These are phyloP conservation scores for Clonostachys chloroleuca DNA, from an alignment of 2,329 filamentous ascomycete genomes.

Conservation along the genomic window DNA sequence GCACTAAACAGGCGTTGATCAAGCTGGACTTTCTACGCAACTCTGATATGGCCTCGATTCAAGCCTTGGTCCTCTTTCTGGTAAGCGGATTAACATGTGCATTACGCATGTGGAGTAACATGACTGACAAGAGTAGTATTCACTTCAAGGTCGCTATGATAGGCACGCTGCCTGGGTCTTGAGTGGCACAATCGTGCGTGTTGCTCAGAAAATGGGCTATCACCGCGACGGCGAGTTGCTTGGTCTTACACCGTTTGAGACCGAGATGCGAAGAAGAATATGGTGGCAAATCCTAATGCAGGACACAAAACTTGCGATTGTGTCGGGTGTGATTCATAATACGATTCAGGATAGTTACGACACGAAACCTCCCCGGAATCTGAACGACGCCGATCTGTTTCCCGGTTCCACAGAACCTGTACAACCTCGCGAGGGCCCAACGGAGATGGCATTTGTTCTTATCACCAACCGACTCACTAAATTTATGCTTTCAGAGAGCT, in stretches of 20 bases:
- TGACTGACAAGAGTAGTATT: slow-evolving; percentile 29
- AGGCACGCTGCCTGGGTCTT: slow-evolving; percentile 57
- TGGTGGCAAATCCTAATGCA: slow-evolving; percentile 63
- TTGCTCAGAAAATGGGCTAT: slow-evolving; percentile 64
- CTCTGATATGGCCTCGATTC: slow-evolving; percentile 53
- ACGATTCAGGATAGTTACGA: slow-evolving; percentile 49
- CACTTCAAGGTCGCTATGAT: slow-evolving; percentile 53
- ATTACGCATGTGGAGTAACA: too few species aligned
- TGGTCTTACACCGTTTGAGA: slow-evolving; percentile 56
- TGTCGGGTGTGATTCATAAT: slow-evolving; percentile 51
- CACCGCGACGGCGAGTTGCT: slow-evolving; percentile 56
- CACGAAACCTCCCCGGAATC: slow-evolving; percentile 49
- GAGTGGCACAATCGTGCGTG: slow-evolving; percentile 55
- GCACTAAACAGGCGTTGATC: slow-evolving; percentile 43
- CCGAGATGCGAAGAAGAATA: slow-evolving; percentile 62
- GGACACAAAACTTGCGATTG: slow-evolving; percentile 51
- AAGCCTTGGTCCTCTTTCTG: slow-evolving; percentile 54
- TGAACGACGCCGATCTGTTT: slow-evolving; percentile 55
- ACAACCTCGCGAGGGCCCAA: slow-evolving; percentile 48
- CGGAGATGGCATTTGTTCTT: slow-evolving; percentile 56
- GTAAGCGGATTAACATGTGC: slow-evolving; percentile 21
- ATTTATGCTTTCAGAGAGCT: slow-evolving; percentile 34
- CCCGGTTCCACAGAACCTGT: slow-evolving; percentile 47
- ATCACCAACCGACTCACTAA: slow-evolving; percentile 44
- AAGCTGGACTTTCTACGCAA: slow-evolving; percentile 53